These are phyloP conservation scores for Sporothrix inflata DNA, from an alignment of 2,329 filamentous ascomycete genomes.

Conservation along the genomic window DNA sequence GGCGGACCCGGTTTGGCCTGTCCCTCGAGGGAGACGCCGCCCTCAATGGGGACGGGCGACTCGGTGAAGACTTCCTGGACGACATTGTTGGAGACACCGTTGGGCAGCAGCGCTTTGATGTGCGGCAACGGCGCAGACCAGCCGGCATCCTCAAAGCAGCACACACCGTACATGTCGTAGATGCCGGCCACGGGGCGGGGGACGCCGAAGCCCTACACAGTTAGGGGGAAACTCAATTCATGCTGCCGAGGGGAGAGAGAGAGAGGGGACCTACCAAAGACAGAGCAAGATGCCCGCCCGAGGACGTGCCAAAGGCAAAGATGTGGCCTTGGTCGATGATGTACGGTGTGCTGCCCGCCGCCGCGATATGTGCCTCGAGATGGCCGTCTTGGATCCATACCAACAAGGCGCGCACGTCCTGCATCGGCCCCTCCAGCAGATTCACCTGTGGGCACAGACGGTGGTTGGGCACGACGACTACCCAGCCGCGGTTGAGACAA, in stretches of 20 bases:
- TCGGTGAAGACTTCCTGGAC: background rate
- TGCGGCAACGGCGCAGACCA: background rate
- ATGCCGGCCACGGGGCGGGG: background rate
- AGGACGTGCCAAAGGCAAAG: conserved; percentile 6
- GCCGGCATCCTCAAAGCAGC: background rate
- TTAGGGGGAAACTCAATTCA: background rate
- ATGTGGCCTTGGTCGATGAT: background rate
- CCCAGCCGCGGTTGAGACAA: background rate
- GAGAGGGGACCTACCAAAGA: background rate
- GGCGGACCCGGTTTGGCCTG: background rate
- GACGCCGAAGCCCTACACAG: background rate
- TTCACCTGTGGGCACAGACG: background rate
- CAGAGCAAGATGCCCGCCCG: background rate
- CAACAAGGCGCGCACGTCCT: background rate
- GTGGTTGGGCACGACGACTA: background rate
- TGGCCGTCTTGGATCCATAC: background rate
- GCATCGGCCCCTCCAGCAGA: background rate
- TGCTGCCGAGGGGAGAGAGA: too few relatives aligned
- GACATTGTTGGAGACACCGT: background rate
- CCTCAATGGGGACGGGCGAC: background rate
- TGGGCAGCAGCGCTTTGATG: background rate
- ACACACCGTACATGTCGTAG: conserved; percentile 1
- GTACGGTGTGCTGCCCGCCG: background rate
- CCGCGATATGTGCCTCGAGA: background rate
- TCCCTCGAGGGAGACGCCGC: background rate